Evolutionary conservation across 768 basidiomycete species (phyloP).

Genomic region (Mycena maculata): DNA sequence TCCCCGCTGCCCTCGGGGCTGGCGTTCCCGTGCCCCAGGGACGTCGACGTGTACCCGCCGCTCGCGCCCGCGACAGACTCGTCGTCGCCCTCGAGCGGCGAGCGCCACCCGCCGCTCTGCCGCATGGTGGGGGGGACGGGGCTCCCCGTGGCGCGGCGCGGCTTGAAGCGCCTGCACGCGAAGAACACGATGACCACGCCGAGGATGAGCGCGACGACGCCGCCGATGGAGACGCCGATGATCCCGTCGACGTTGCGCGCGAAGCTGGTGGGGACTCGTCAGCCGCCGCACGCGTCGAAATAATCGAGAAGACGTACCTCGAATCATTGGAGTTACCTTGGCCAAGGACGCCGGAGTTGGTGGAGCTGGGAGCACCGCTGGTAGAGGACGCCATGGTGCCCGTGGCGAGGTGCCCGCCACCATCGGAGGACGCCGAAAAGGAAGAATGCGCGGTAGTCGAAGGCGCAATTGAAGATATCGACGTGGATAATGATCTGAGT

Average conservation of each 20-base stretch:
- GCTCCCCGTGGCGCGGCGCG: not conserved
- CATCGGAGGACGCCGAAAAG: not conserved
- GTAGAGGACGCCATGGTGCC: not conserved
- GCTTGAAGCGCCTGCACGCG: not conserved
- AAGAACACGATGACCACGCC: slow-evolving; percentile 18
- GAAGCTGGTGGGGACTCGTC: not conserved
- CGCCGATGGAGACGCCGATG: slow-evolving; percentile 18
- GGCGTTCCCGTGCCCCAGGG: not conserved
- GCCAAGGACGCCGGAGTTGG: not conserved
- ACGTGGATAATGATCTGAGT: slow-evolving; percentile 10
- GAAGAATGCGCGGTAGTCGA: not conserved
- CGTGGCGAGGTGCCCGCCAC: not conserved
- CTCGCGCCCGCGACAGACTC: slow-evolving; percentile 1
- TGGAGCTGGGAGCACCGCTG: not conserved
- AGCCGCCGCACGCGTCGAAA: not conserved
- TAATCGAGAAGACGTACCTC: not conserved
- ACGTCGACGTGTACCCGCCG: slow-evolving; percentile 2
- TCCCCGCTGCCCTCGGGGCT: not conserved
- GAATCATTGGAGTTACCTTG: not conserved
- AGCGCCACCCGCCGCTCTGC: slow-evolving; percentile 2
- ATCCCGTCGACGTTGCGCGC: slow-evolving; percentile 24
- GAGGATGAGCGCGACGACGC: slow-evolving; percentile 17
- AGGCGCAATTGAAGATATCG: not conserved
- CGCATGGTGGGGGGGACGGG: slow-evolving; percentile 1
- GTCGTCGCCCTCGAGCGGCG: slow-evolving; percentile 15